Base-by-base conservation (phyloP, 2,329 filamentous ascomycete genomes). In the Dothideomycetes sp. region DNA sequence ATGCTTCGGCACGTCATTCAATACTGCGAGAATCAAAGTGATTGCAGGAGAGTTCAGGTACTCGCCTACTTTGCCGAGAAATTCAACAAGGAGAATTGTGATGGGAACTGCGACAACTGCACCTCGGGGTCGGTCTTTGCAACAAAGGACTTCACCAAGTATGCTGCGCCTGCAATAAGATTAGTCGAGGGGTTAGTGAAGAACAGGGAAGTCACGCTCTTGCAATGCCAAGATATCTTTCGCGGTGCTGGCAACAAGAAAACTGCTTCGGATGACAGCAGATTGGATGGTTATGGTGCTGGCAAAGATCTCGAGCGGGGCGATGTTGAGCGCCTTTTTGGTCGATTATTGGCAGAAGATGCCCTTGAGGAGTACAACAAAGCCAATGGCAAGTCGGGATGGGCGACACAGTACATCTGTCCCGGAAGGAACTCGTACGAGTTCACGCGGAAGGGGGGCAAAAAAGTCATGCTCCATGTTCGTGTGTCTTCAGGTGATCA, bases 31-130 rank as follows among this genome's bases (percentile, higher is more conserved):
- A 95, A 95, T 60, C 75, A 75, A 51, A 79, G 75, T 40, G 86
- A 94, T 50, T 98, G 91, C 57, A 80, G 91, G 46, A 75, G 91
- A 44, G 81, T 83, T 1, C 84, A 94, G 58, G 81, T 98, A 12
- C 75, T 98, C 24, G 75, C 75, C n/a, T 98, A 98, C 60, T 98
- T 98, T 65, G 87, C 82, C 42, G 93, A 98, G 59, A 69, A 70
- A 1, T 98, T 96, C 56, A 65, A 75, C 37, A 68, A 70, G 29
- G 72, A 75, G 10, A 72, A 84, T 37, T 98, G 91, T 61, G 68
- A 77, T 36, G 69, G 73, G 37, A 73, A 72, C 1, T 98, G 91
- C 60, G 93, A 98, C 65, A 96, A 94, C 56, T 98, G 91, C 68
- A 77, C 72, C 47, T 84, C 79, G 3, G 77, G 76, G 17, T 68